Conservation (phyloP, 2,329 filamentous ascomycete genomes). For the Scytalidium sp. region DNA sequence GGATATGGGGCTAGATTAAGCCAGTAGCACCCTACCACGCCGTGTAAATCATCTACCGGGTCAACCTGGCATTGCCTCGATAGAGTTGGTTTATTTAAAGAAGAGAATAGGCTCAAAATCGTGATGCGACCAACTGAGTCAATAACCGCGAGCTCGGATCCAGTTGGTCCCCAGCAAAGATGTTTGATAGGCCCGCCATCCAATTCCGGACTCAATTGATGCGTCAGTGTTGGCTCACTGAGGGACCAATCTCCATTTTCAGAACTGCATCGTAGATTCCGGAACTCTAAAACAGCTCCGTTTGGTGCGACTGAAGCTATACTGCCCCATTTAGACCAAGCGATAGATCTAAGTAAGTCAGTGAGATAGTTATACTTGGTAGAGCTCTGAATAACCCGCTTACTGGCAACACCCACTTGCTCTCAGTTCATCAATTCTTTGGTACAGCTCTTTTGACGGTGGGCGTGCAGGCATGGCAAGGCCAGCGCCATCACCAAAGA, state of each 20-base stretch:
- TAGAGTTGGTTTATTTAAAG: slow-evolving; percentile 68
- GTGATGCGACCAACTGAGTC: slow-evolving; percentile 76
- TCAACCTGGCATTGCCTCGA: slow-evolving; percentile 65
- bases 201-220: slow-evolving; percentile 58
- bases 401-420: slow-evolving; percentile 79
- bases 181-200: slow-evolving; percentile 71
- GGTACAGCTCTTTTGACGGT: slow-evolving; percentile 64
- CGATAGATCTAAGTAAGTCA: slow-evolving; percentile 61
- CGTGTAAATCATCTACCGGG: slow-evolving; percentile 68
- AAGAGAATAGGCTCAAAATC: slow-evolving; percentile 68
- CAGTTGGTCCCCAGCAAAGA: slow-evolving; percentile 73
- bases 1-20: slow-evolving; percentile 40
- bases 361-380: slow-evolving; percentile 4
- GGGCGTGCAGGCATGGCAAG: slow-evolving; percentile 51
- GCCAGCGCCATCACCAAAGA: slow-evolving; percentile 71
- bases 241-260: slow-evolving; percentile 73
- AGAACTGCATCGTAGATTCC: slow-evolving; percentile 67
- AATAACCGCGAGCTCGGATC: slow-evolving; percentile 77
- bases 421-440: slow-evolving; percentile 74
- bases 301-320: slow-evolving; percentile 78
- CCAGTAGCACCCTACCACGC: slow-evolving; percentile 85
- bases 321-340: slow-evolving; percentile 85
- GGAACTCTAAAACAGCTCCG: slow-evolving; percentile 67
- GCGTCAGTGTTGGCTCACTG: slow-evolving; percentile 64
- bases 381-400: slow-evolving; percentile 29